Evolutionary conservation across 2,329 filamentous ascomycete species (phyloP), one percentile per base, ranked within the genome.

Genomic region (Xylariaceae sp.): DNA sequence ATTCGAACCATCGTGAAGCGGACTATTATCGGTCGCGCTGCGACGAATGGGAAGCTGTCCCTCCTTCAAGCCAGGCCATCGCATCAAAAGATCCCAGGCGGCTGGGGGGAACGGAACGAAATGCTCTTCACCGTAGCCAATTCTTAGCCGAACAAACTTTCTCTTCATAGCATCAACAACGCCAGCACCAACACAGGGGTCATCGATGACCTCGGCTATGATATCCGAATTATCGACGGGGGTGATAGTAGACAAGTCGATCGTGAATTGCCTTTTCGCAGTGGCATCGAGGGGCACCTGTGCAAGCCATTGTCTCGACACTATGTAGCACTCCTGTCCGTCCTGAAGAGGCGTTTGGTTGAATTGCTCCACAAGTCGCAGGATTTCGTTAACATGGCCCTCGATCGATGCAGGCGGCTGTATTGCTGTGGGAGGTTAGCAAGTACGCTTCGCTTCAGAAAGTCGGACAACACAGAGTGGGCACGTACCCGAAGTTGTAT

Each of bases 161-260:
- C 76, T 74, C 52, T 76, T 70, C 50, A 71, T 64, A 6, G 65
- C 45, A 51, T 67, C 62, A 17, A 63, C 59, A n/a, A 67, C 62
- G 50, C 76, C 77, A 15, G 72, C 72, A 8, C 70, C 70, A 18
- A 72, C 67, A 48, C 64, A 68, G 54, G 78, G 75, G 60, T 85
- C 81, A 53, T 73, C 74, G 58, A 86, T 76, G 42, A 81, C 78
- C 63, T 86, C 81, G 60, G 86, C 78, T 55, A 92, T 85, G 61
- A 97, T 86, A 70, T 92, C 88, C 0, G 88, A 86, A 71, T 97
- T 97, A 77, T 97, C 91, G 37, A 97, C 83, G 0, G 90, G 89
- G 1, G 92, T 92, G 58, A 94, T 82, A 6, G 76, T 67, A 9
- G 79, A 71, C n/a, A 80, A 76, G 63, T 89, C 88, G 61, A 83